Evolutionary conservation across 176 grass and related monocot species (phyloP).

Genomic region (Hordeum marinum): DNA sequence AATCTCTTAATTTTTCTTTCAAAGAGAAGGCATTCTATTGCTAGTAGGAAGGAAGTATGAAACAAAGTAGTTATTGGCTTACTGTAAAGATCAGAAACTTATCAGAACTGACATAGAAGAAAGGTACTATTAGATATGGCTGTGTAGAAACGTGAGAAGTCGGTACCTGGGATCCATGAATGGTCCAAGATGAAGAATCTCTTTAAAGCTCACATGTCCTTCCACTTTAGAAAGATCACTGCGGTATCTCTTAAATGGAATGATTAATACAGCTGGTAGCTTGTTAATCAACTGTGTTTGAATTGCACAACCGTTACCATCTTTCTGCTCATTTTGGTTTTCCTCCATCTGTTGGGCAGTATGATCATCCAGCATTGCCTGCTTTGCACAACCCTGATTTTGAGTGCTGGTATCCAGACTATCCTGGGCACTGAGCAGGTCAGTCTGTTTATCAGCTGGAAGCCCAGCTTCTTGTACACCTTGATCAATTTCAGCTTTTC

Average conservation of each 20-base stretch:
- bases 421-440: background rate
- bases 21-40: background rate
- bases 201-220: slow-evolving; percentile 54
- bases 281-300: slow-evolving; percentile 39
- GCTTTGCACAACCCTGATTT: slow-evolving; percentile 10
- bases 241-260: slow-evolving; percentile 55
- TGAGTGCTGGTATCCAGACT: background rate
- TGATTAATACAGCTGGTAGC: slow-evolving; percentile 48
- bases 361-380: background rate
- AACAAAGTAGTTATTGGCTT: background rate
- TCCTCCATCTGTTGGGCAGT: background rate
- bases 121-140: background rate
- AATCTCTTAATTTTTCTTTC: background rate
- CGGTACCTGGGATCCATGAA: slow-evolving; percentile 69
- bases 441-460: background rate
- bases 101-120: background rate
- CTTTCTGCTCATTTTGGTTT: slow-evolving; percentile 13
- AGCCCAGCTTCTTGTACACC: slow-evolving; percentile 18
- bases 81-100: background rate
- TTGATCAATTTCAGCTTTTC: slow-evolving; percentile 11
- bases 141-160: background rate
- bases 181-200: slow-evolving; percentile 53
- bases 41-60: slow-evolving; percentile 3
- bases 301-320: slow-evolving; percentile 22
- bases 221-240: slow-evolving; percentile 32